A percentile compares a stretch with the other conserved stretches of the same genome.
Evolutionary conservation across 495 filamentous ascomycete genomes (phyloP).

Genomic region (Penicillium pulvis): DNA sequence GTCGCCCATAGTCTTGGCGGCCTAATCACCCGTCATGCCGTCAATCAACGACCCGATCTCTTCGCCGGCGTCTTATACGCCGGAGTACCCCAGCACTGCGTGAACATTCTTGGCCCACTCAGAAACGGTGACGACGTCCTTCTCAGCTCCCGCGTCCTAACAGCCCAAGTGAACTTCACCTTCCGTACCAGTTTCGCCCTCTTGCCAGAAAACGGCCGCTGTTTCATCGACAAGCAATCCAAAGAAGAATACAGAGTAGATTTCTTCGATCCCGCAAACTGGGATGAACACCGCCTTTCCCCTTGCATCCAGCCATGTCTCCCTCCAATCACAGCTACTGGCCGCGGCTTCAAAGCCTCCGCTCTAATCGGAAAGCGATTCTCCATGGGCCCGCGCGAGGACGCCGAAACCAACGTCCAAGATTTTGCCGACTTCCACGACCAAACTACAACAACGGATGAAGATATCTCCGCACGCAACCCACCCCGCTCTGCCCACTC

Average conservation of each 20-base stretch:
- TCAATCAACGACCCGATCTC: slow-evolving; percentile 85
- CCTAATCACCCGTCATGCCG: slow-evolving; percentile 83
- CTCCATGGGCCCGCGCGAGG: slow-evolving; percentile 32
- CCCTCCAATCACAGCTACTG: slow-evolving; percentile 36
- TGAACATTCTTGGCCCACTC: slow-evolving; percentile 89
- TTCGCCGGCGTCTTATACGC: slow-evolving; percentile 87
- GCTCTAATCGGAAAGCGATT: slow-evolving; percentile 42
- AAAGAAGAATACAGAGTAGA: slow-evolving; percentile 78
- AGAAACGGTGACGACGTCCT: slow-evolving; percentile 91
- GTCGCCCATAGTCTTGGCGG: slow-evolving; percentile 91
- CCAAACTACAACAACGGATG: slow-evolving; percentile 11
- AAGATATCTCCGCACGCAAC: slow-evolving; percentile 10
- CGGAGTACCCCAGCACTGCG: slow-evolving; percentile 80
- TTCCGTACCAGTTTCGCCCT: slow-evolving; percentile 84
- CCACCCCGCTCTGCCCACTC: slow-evolving; percentile 2
- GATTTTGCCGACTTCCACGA: slow-evolving; percentile 4
- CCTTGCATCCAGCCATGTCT: slow-evolving; percentile 71
- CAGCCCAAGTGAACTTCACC: slow-evolving; percentile 93
- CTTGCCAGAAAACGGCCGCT: slow-evolving; percentile 83
- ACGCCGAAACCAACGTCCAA: slow-evolving; percentile 18
- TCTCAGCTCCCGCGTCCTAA: slow-evolving; percentile 85
- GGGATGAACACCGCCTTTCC: slow-evolving; percentile 77
- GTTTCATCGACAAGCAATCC: slow-evolving; percentile 83
- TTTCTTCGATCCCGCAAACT: slow-evolving; percentile 79
- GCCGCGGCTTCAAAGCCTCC: slow-evolving; percentile 47